Percentiles rank a stretch among this genome's conserved stretches.
These are phyloP conservation scores for Thuja plicata DNA, from an alignment of 83 land plant species.

Conservation along the genomic window DNA sequence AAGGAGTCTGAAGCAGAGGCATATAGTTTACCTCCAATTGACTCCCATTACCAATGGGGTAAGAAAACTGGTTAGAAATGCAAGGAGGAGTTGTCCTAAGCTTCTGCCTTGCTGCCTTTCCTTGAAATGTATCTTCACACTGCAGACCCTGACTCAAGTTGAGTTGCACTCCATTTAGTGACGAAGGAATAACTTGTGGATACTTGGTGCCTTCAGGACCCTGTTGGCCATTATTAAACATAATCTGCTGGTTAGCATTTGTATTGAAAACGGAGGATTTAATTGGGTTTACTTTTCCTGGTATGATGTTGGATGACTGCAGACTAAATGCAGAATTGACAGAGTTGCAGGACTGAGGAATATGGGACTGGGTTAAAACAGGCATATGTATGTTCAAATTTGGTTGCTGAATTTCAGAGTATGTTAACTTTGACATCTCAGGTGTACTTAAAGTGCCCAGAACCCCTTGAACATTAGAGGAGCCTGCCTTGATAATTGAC, in stretches of 20 bases:
- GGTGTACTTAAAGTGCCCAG: neutral
- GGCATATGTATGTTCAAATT: neutral
- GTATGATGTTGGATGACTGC: neutral
- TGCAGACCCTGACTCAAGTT: neutral
- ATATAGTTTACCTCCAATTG: neutral
- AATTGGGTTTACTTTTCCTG: neutral
- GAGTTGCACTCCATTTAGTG: neutral
- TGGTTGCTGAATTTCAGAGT: neutral
- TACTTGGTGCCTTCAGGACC: neutral
- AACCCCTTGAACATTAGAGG: neutral
- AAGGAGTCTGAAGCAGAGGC: constrained; percentile 2
- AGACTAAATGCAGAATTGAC: neutral
- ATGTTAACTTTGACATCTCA: neutral
- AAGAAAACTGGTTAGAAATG: neutral
- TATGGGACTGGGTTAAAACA: neutral
- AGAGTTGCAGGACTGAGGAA: neutral
- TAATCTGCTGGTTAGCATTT: neutral
- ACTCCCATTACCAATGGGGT: neutral
- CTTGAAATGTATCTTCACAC: neutral
- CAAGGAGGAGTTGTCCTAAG: neutral
- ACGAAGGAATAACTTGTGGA: neutral
- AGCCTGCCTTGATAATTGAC: neutral
- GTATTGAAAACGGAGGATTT: neutral
- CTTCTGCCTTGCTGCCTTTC: neutral
- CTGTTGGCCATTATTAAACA: neutral